Base-by-base conservation (phyloP, 2,329 filamentous ascomycete species). In the Pseudogymnoascus sp. region DNA sequence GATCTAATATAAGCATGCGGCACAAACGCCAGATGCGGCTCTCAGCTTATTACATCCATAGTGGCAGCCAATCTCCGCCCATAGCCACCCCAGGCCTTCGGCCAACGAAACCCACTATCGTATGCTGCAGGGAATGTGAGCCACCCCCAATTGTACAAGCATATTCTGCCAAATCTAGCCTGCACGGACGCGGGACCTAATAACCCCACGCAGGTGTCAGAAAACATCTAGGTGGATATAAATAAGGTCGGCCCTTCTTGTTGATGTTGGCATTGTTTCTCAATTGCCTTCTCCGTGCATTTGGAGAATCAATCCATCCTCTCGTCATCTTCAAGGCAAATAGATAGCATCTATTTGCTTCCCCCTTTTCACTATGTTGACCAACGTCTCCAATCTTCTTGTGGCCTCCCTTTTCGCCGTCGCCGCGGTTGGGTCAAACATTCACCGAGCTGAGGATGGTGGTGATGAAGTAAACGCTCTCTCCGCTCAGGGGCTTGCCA, bases 151-250 rank as follows among this genome's bases (percentile, higher is more conserved):
- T 32, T 32, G 25, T 54, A n/a, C 47, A 54, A 54, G 25, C 47
- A 54, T 54, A 54, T 54, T 54, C 47, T 54, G 47, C 47, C 47
- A 32, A 54, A 54, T 54, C 25, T 54, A 32, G 25, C 47, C 28
- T 54, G 47, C 47, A 18, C 47, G 47, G 47, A 32, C 28, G 11
- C n/a, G 7, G n/a, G 30, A 54, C 47, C 7, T 30, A 14, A 28
- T 30, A 50, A 8, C 28, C 16, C 28, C 3, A 16, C 18, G 47
- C 4, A 3, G n/a, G 8, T 32, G n/a, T 54, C 28, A 32, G 25
- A 32, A 12, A 54, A 32, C 12, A 32, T 54, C 22, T 32, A 7
- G 5, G 32, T 9, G 47, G 12, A 54, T 54, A 32, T 54, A 54
- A 54, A 32, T 54, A 54, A 18, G 28, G 9, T 32, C 28, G 47